Base-by-base conservation (phyloP, 225 moss, liverwort and hornwort species). In the Bryum argenteum region DNA sequence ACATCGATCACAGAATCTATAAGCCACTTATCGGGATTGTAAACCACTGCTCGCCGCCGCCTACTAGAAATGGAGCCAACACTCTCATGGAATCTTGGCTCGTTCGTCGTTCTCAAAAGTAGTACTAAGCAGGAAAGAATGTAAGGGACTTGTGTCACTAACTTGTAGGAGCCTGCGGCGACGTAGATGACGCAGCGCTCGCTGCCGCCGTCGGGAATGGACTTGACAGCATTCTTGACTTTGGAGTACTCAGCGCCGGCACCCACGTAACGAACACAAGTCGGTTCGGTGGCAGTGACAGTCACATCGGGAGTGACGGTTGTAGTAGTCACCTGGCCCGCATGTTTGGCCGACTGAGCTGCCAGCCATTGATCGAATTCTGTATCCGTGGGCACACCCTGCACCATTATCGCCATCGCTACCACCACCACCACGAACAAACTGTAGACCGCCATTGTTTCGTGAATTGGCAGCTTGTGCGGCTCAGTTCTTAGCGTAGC, bases 181-280 rank as follows among this genome's bases (percentile, higher is more conserved):
- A 84, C 41, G 23, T 50, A n/a, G 65, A 84, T 69, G 66, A 74
- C 54, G 59, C 74, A 81, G 0, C 71, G 81, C 77, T 71, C 63
- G 1, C 9, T 8, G 28, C 42, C 53, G 37, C 6, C 78, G 0
- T 77, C 54, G 1, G 84, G 84, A 54, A 87, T 79, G 51, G 84
- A 71, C 13, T 55, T 23, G 4, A 87, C 28, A 6, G 87, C 87
- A 10, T 10, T 67, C 54, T 71, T 67, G 19, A 87, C 71, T 14
- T 22, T 77, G 2, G 58, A 14, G 65, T 77, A 79, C 22, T 72
- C 0, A 1, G 81, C 81, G 0, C 77, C 77, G n/a, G 75, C 66
- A 6, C 66, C 78, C n/a, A 83, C 81, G 41, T 76, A 76, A 15
- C 70, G 66, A 51, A 39, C 42, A 44, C 77, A 77, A 5, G 77